Evolutionary conservation across 2,329 filamentous ascomycete species (phyloP), one percentile per base, ranked within the genome.

Genomic region (Purpureocillium takamizusanense): DNA sequence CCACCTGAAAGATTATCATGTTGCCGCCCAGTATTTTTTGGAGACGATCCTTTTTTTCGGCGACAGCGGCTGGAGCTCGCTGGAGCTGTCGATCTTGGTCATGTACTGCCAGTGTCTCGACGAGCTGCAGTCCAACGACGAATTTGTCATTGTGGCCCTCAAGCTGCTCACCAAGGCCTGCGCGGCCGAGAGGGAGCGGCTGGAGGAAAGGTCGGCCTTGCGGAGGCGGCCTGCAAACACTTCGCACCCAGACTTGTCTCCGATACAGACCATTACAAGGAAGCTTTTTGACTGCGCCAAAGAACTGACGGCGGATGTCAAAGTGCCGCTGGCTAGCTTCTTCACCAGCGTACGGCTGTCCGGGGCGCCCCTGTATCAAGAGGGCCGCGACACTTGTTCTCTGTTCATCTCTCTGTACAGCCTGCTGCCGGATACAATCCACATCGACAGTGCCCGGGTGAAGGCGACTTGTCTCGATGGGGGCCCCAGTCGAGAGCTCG

Each of bases 91-190:
- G 1, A 85, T 95, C 74, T 71, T 97, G 6, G 76, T 86, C 46
- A 83, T 95, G 71, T 92, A 95, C 55, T 77, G 85, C 1, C 74
- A 76, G 35, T 97, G 89, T 56, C 70, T 98, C 21, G 82, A 84
- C 46, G 74, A 86, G 49, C 72, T 95, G 21, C 70, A 83, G 35
- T 77, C 79, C 12, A 78, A 79, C 42, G 83, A 90, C 37, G 86
- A 94, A 44, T 94, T 88, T 51, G 78, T 89, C 13, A 76, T 77
- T 17, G 80, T 85, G 8, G 71, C 86, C 8, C 67, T 95, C 12
- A 83, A 83, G 50, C 65, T 95, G 2, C 62, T 92, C 10, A 76
- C 74, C 7, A 88, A 86, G 53, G 74, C 77, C 1, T 80, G 75
- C 4, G 62, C 63, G 0, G 67, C 70, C 0, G 69, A 80, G 45